Conservation (phyloP, 2,329 filamentous ascomycete genomes). For the Ophiostoma australiae region DNA sequence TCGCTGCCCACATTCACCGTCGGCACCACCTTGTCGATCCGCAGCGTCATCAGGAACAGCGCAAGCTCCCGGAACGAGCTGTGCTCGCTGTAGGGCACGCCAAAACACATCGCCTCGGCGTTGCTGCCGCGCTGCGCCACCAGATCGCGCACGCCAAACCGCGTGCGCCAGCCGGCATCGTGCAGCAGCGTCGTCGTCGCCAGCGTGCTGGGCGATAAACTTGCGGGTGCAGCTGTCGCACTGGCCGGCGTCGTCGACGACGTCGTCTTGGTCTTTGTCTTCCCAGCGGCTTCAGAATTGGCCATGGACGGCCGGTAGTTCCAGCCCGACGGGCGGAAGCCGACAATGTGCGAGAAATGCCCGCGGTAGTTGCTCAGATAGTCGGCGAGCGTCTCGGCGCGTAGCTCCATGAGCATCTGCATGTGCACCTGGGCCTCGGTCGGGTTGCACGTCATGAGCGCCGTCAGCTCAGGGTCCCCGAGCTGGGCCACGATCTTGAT, state of each 20-base stretch:
- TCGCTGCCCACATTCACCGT: conserved; percentile 78
- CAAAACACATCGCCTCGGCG: conserved; percentile 77
- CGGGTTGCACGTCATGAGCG: conserved; percentile 73
- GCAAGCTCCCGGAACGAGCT: conserved; percentile 91
- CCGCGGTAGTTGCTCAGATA: conserved; percentile 77
- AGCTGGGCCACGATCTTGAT: conserved; percentile 78
- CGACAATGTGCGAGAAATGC: conserved; percentile 80
- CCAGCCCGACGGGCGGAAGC: conserved; percentile 91
- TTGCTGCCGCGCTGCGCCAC: conserved; percentile 79
- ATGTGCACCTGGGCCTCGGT: conserved; percentile 91
- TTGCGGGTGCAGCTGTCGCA: conserved; percentile 50
- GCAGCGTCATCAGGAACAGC: conserved; percentile 82
- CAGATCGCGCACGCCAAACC: conserved; percentile 67
- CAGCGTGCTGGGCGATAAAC: conserved; percentile 46
- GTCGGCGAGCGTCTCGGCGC: conserved; percentile 82
- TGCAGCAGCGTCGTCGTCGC: conserved; percentile 51
- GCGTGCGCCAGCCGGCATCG: conserved; percentile 65
- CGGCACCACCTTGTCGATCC: conserved; percentile 85
- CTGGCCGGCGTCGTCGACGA: not conserved
- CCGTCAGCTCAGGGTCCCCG: conserved; percentile 75
- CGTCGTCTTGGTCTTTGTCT: not conserved
- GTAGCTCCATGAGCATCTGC: conserved; percentile 92
- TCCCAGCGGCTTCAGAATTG: not conserved
- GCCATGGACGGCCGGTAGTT: conserved; percentile 63
- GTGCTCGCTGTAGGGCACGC: conserved; percentile 93